phyloP scores from a whole-genome alignment of 768 basidiomycete species.

The Tulasnella sp. region DNA sequence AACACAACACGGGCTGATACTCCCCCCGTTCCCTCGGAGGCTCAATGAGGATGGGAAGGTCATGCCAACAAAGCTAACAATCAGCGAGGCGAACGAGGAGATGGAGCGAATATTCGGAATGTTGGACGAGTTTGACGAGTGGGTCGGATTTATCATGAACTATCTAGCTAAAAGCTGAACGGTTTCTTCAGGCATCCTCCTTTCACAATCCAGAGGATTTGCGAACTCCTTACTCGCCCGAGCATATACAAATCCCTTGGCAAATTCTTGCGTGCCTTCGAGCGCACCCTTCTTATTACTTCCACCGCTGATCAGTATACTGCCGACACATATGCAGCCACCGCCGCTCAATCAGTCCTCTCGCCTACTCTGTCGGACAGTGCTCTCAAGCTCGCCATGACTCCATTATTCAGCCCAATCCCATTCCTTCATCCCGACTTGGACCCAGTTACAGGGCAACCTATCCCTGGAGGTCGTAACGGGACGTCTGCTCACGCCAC shows the following conservation, averaged over 20 bases:
- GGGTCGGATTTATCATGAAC: slow-evolving; percentile 34
- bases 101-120: slow-evolving; percentile 57
- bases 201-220: slow-evolving; percentile 86
- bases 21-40: slow-evolving; percentile 70
- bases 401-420: slow-evolving; percentile 83
- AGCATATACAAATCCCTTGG: slow-evolving; percentile 71
- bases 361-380: slow-evolving; percentile 44
- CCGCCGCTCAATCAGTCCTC: slow-evolving; percentile 43
- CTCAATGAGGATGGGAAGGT: slow-evolving; percentile 45
- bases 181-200: slow-evolving; percentile 51
- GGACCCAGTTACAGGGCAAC: slow-evolving; percentile 71
- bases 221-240: slow-evolving; percentile 72
- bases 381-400: slow-evolving; percentile 47
- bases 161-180: slow-evolving; percentile 13
- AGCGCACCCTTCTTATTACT: slow-evolving; percentile 77
- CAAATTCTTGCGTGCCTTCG: slow-evolving; percentile 84
- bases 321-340: slow-evolving; percentile 29
- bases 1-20: slow-evolving; percentile 56
- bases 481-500: slow-evolving; percentile 20
- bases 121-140: slow-evolving; percentile 74
- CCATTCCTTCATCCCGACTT: slow-evolving; percentile 82
- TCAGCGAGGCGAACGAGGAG: slow-evolving; percentile 55
- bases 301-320: slow-evolving; percentile 74
- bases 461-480: slow-evolving; percentile 46
- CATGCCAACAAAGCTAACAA: slow-evolving; percentile 57